Evolutionary conservation across 371 early-diverging fungal species (phyloP).

Genomic region (Mortierella sp.): DNA sequence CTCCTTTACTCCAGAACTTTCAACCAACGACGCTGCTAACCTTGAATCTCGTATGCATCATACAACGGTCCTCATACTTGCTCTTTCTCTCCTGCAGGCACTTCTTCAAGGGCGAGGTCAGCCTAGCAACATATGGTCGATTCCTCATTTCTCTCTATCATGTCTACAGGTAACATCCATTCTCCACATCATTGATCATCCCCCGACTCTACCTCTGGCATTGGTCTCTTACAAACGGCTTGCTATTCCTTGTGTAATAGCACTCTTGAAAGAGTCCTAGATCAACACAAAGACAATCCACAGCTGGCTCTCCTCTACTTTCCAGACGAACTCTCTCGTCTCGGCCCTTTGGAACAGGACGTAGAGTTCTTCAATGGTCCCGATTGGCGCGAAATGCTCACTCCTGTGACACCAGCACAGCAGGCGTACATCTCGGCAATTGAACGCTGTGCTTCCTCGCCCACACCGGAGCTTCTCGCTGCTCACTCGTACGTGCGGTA

Average conservation of each 20-base stretch:
- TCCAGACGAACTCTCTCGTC: slow-evolving; percentile 63
- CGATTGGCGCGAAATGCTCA: slow-evolving; percentile 52
- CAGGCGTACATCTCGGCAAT: slow-evolving; percentile 59
- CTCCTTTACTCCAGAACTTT: background rate
- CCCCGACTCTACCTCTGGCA: too few species aligned
- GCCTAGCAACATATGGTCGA: slow-evolving; percentile 28
- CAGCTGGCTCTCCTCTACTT: slow-evolving; percentile 63
- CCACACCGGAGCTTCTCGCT: slow-evolving; percentile 63
- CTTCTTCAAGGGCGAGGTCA: slow-evolving; percentile 52
- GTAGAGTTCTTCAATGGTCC: slow-evolving; percentile 64
- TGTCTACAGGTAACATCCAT: slow-evolving; percentile 26
- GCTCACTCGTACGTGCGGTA: slow-evolving; percentile 75
- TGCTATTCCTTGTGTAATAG: slow-evolving; percentile 14
- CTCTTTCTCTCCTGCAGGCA: slow-evolving; percentile 8
- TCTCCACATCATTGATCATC: too few species aligned
- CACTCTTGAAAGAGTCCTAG: slow-evolving; percentile 61
- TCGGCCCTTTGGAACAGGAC: slow-evolving; percentile 56
- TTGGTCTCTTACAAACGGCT: background rate
- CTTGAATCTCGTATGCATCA: background rate
- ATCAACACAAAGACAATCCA: slow-evolving; percentile 59
- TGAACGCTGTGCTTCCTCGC: slow-evolving; percentile 58
- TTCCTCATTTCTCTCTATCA: slow-evolving; percentile 49
- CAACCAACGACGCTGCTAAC: background rate
- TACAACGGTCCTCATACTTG: background rate
- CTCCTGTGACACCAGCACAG: slow-evolving; percentile 63